Evolutionary conservation across 148 eudicot genomes (phyloP).

Genomic region (Diospyros lotus): DNA sequence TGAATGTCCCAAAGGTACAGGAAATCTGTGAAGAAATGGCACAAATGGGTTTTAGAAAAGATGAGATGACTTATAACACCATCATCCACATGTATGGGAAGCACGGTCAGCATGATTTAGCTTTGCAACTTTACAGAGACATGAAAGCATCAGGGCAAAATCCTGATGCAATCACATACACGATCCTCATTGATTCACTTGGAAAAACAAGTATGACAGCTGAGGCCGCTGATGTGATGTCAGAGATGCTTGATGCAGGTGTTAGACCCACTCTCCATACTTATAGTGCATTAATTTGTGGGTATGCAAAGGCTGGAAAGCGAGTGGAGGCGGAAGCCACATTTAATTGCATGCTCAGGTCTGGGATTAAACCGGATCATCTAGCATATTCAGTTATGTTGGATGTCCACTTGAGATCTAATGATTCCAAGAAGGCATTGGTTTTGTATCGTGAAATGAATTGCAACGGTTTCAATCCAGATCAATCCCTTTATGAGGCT

Average conservation of each 20-base stretch:
- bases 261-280: slow-evolving; percentile 81
- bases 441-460: slow-evolving; percentile 67
- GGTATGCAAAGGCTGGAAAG: slow-evolving; percentile 86
- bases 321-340: slow-evolving; percentile 68
- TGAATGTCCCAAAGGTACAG: slow-evolving; percentile 63
- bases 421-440: slow-evolving; percentile 51
- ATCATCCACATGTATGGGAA: slow-evolving; percentile 93
- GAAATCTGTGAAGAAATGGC: slow-evolving; percentile 71
- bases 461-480: slow-evolving; percentile 59
- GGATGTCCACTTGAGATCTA: slow-evolving; percentile 68
- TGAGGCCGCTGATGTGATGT: slow-evolving; percentile 88
- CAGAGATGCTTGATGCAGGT: slow-evolving; percentile 78
- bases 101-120: slow-evolving; percentile 64
- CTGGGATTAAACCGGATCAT: slow-evolving; percentile 81
- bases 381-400: slow-evolving; percentile 88
- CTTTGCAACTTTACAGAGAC: slow-evolving; percentile 60
- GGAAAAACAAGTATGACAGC: slow-evolving; percentile 78
- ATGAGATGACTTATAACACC: slow-evolving; percentile 97
- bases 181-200: slow-evolving; percentile 79
- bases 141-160: slow-evolving; percentile 66
- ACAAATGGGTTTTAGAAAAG: slow-evolving; percentile 72
- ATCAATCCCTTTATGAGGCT: slow-evolving; percentile 48
- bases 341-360: slow-evolving; percentile 70
- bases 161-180: slow-evolving; percentile 95
- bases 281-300: slow-evolving; percentile 92